phyloP scores from a whole-genome alignment of 2,329 filamentous ascomycete species.

The Alternaria hordeiaustralica region DNA sequence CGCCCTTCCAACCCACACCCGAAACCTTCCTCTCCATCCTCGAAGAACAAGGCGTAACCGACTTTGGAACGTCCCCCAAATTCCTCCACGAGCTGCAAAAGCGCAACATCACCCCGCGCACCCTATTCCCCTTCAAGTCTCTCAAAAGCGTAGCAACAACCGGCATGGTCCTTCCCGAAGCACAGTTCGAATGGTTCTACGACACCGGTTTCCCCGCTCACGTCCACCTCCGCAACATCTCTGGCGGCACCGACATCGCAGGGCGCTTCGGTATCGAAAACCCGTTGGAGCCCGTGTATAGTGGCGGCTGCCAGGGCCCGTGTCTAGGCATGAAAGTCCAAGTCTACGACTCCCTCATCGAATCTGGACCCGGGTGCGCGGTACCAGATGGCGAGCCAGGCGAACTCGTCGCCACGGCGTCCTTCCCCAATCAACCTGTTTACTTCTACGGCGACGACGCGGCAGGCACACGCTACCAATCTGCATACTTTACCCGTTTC shows the following conservation, averaged over 20 bases:
- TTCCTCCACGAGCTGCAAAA: slow-evolving; percentile 78
- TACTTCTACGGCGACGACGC: slow-evolving; percentile 54
- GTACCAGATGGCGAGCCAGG: slow-evolving; percentile 71
- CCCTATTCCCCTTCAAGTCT: slow-evolving; percentile 67
- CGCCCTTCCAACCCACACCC: slow-evolving; percentile 75
- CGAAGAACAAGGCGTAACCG: slow-evolving; percentile 70
- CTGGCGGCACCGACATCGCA: slow-evolving; percentile 79
- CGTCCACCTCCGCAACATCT: slow-evolving; percentile 75
- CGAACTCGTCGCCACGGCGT: slow-evolving; percentile 72
- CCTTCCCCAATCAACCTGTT: slow-evolving; percentile 78
- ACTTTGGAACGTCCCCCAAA: slow-evolving; percentile 76
- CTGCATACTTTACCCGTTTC: slow-evolving; percentile 56
- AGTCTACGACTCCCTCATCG: slow-evolving; percentile 65
- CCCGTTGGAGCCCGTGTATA: slow-evolving; percentile 70
- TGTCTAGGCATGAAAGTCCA: slow-evolving; percentile 61
- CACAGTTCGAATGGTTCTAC: slow-evolving; percentile 82
- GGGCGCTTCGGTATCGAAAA: slow-evolving; percentile 70
- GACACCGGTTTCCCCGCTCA: slow-evolving; percentile 71
- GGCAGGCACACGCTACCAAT: slow-evolving; percentile 52
- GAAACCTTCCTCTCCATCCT: slow-evolving; percentile 68
- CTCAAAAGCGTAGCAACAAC: slow-evolving; percentile 72
- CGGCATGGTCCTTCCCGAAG: slow-evolving; percentile 81
- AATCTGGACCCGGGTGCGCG: slow-evolving; percentile 56
- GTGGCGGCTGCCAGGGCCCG: slow-evolving; percentile 63
- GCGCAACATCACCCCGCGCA: slow-evolving; percentile 65